Evolutionary conservation across 129 eudicot species (phyloP).

Genomic region (Ambrosia trifida): DNA sequence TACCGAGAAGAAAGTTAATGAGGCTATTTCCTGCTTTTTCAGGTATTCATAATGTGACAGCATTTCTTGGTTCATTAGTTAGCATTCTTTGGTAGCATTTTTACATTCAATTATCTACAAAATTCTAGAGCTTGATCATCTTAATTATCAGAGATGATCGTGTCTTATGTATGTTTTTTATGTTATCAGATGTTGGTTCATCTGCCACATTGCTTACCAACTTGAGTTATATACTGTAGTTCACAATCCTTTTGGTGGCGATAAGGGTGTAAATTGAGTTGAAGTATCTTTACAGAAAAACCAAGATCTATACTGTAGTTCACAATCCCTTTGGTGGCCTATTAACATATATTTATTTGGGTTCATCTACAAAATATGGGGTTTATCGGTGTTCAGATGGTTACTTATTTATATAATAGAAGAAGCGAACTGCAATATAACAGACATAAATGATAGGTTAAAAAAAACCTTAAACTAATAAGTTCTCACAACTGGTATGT

Average conservation of each 20-base stretch:
- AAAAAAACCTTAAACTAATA: background rate
- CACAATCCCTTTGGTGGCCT: no score
- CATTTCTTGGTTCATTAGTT: background rate
- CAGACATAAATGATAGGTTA: background rate
- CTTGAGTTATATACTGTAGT: background rate
- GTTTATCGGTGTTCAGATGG: background rate
- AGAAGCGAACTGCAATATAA: background rate
- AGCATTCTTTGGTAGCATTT: background rate
- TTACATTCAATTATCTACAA: background rate
- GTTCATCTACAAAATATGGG: no score
- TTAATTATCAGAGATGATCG: background rate
- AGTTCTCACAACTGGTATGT: background rate
- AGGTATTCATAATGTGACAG: conserved; percentile 49
- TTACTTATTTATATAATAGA: background rate
- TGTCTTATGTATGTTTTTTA: background rate
- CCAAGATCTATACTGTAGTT: background rate
- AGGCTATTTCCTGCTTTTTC: conserved; percentile 86
- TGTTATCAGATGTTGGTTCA: background rate
- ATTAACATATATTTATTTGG: background rate
- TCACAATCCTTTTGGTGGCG: background rate
- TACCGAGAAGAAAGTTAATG: conserved; percentile 64
- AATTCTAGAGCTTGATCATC: background rate
- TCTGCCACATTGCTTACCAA: background rate
- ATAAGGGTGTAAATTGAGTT: background rate
- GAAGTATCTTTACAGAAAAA: background rate